Conservation (phyloP, 2,329 filamentous ascomycete genomes). For the Ophiosphaerella herpotricha region DNA sequence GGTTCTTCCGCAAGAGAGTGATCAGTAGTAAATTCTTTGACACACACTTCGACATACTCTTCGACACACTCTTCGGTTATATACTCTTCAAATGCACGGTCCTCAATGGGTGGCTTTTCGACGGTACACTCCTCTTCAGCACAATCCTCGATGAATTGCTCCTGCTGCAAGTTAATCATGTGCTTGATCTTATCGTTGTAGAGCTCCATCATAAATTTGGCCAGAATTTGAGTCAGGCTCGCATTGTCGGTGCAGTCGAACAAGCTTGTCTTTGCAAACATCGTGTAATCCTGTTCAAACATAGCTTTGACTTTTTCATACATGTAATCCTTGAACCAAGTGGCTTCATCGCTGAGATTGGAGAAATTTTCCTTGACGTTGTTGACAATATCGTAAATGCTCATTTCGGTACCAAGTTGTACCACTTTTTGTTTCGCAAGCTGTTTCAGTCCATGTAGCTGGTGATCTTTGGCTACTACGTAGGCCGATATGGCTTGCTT, state of each 20-base stretch:
- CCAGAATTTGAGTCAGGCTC: constrained; percentile 8
- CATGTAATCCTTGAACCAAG: constrained; percentile 18
- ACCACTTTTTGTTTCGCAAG: constrained; percentile 14
- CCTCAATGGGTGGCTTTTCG: too few species aligned
- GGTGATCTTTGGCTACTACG: constrained; percentile 10
- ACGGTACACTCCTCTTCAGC: too few species aligned
- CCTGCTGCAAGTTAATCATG: constrained; percentile 3
- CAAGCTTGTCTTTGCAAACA: constrained; percentile 10
- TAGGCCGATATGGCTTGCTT: constrained; percentile 20
- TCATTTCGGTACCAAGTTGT: constrained; percentile 5
- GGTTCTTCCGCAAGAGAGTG: too few species aligned
- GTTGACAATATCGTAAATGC: constrained; percentile 14
- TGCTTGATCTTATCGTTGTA: constrained; percentile 10
- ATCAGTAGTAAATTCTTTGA: too few species aligned
- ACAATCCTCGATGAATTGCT: too few species aligned
- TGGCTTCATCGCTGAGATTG: constrained; percentile 4
- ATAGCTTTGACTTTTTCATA: constrained; percentile 8
- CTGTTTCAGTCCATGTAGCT: constrained; percentile 13
- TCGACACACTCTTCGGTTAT: too few species aligned
- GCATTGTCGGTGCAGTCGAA: constrained; percentile 14
- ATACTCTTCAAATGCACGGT: too few species aligned
- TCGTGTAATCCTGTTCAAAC: constrained; percentile 14
- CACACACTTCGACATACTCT: too few species aligned
- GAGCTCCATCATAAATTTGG: constrained; percentile 10
- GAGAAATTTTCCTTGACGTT: constrained; percentile 11